Evolutionary conservation across 139 green algal genomes (phyloP).

Genomic region (Dunaliella primolecta): DNA sequence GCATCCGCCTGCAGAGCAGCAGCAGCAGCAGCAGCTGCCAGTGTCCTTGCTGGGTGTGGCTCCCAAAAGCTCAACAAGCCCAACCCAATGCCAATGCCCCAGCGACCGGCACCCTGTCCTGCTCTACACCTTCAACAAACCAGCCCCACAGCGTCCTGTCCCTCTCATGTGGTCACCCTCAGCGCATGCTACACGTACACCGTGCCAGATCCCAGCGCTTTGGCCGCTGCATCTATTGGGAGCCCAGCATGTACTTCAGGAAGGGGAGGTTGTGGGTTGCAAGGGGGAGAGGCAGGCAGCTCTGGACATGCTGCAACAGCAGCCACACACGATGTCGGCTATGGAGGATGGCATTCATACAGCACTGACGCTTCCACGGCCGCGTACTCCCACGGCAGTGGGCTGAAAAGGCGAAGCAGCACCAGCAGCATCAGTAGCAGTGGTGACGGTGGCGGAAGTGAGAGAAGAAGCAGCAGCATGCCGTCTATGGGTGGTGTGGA

Average conservation of each 20-base stretch:
- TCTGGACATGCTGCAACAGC: too few species aligned
- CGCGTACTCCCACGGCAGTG: neutral
- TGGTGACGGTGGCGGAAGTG: neutral
- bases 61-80: too few species aligned
- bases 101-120: too few species aligned
- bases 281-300: too few species aligned
- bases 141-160: neutral
- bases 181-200: constrained; percentile 23
- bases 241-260: too few species aligned
- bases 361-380: too few species aligned
- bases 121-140: too few species aligned
- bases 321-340: too few species aligned
- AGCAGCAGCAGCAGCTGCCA: neutral
- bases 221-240: neutral
- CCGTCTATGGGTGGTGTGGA: neutral
- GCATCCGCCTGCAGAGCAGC: constrained; percentile 38
- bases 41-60: too few species aligned
- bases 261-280: too few species aligned
- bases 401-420: constrained; percentile 2
- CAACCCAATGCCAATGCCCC: too few species aligned
- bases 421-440: constrained; percentile 5
- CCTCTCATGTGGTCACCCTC: neutral
- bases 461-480: neutral
- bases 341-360: too few species aligned
- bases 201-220: neutral